Conservation (phyloP, 257 asterid species). For the Ophiorrhiza pumila region DNA sequence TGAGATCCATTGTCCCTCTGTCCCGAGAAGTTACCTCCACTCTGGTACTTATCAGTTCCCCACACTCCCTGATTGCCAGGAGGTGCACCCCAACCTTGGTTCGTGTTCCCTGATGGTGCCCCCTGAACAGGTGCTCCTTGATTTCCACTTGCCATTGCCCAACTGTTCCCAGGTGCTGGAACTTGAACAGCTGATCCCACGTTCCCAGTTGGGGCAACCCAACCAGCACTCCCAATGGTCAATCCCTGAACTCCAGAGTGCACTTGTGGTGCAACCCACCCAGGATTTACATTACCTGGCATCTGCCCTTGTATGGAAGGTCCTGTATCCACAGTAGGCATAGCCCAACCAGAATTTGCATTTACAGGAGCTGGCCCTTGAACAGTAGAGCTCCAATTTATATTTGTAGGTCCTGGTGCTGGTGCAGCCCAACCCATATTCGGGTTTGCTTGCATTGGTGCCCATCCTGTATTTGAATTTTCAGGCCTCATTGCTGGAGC, state of each 20-base stretch:
- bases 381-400: conserved; percentile 52
- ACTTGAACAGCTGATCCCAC: conserved; percentile 38
- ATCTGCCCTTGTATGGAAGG: conserved; percentile 32
- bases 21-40: conserved; percentile 52
- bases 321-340: conserved; percentile 40
- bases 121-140: conserved; percentile 47
- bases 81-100: conserved; percentile 56
- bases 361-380: conserved; percentile 47
- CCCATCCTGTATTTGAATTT: conserved; percentile 61
- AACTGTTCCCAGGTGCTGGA: conserved; percentile 31
- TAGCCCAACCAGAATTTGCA: conserved; percentile 52
- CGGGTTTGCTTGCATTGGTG: conserved; percentile 45
- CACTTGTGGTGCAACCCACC: conserved; percentile 51
- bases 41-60: conserved; percentile 47
- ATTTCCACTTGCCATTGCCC: conserved; percentile 30
- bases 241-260: conserved; percentile 45
- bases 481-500: conserved; percentile 40
- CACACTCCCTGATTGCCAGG: conserved; percentile 47
- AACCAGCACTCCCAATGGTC: conserved; percentile 29
- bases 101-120: conserved; percentile 38
- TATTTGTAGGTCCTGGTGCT: conserved; percentile 39
- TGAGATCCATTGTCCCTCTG: conserved; percentile 34
- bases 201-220: conserved; percentile 51
- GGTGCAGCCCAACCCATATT: conserved; percentile 71
- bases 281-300: conserved; percentile 43